Evolutionary conservation across 2,329 filamentous ascomycete species (phyloP).

Genomic region (Blumeria hordei): DNA sequence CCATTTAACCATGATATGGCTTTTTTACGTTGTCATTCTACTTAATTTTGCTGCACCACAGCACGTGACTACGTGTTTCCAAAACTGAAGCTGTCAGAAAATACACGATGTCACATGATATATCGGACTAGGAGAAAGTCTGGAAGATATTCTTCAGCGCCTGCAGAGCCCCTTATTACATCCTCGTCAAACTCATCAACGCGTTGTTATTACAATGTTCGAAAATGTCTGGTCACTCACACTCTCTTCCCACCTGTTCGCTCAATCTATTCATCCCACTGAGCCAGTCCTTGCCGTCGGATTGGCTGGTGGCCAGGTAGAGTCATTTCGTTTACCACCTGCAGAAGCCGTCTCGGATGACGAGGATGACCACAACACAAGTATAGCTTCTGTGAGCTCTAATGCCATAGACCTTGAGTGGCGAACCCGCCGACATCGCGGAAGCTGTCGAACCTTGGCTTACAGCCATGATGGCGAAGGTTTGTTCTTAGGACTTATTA

Average conservation of each 20-base stretch:
- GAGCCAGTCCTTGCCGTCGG: constrained; percentile 73
- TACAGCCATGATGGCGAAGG: constrained; percentile 58
- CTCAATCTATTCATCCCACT: constrained; percentile 64
- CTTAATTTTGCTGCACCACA: too few relatives aligned
- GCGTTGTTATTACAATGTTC: constrained; percentile 3
- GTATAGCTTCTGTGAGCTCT: constrained; percentile 33
- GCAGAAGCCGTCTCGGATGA: constrained; percentile 23
- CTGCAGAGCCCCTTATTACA: too few relatives aligned
- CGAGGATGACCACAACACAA: constrained; percentile 26
- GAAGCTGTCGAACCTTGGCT: constrained; percentile 62
- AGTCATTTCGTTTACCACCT: constrained; percentile 51
- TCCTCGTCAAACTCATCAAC: too few relatives aligned
- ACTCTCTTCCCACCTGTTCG: constrained; percentile 65
- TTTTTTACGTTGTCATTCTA: too few relatives aligned
- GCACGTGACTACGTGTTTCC: too few relatives aligned
- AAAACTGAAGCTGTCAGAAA: too few relatives aligned
- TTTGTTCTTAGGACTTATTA: constrained; percentile 20
- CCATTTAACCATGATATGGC: too few relatives aligned
- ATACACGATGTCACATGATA: too few relatives aligned
- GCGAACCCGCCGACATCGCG: constrained; percentile 77
- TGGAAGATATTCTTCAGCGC: too few relatives aligned
- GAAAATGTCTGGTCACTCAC: constrained; percentile 82
- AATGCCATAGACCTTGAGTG: constrained; percentile 63
- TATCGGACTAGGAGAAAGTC: too few relatives aligned
- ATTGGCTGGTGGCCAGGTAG: constrained; percentile 61